phyloP scores from a whole-genome alignment of 2,329 filamentous ascomycete species.

The Cordyceps fumosorosea region DNA sequence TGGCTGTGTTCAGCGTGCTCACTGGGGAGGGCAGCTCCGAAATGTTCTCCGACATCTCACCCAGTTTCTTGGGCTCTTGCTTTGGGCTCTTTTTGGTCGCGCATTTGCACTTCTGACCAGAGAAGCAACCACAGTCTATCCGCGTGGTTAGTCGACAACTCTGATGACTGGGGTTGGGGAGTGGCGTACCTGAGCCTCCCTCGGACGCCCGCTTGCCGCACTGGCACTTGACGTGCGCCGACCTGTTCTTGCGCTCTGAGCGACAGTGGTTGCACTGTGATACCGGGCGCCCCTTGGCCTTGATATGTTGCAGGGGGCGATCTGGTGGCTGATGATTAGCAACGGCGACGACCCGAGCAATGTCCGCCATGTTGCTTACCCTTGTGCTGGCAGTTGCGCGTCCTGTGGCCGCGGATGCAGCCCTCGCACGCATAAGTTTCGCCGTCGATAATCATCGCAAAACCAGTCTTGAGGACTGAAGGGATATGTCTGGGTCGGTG shows the following conservation, averaged over 20 bases:
- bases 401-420: slow-evolving; percentile 12
- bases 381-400: slow-evolving; percentile 11
- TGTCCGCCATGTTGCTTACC: slow-evolving; percentile 18
- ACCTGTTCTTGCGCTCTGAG: slow-evolving; percentile 8
- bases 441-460: slow-evolving; percentile 11
- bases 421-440: slow-evolving; percentile 11
- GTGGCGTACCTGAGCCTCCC: background rate
- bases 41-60: background rate
- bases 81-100: slow-evolving; percentile 13
- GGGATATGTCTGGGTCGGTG: background rate
- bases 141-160: background rate
- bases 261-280: slow-evolving; percentile 13
- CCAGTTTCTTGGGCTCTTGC: background rate
- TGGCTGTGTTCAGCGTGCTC: background rate
- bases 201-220: slow-evolving; percentile 55
- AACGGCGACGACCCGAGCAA: background rate
- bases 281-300: slow-evolving; percentile 6
- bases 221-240: slow-evolving; percentile 12
- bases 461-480: background rate
- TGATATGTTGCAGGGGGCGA: slow-evolving; percentile 9
- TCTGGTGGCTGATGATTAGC: slow-evolving; percentile 3
- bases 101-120: slow-evolving; percentile 7
- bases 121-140: slow-evolving; percentile 5
- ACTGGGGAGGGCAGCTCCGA: background rate
- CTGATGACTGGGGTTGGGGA: background rate